Conservation (phyloP, 345 rosid species). For the Conringia planisiliqua region DNA sequence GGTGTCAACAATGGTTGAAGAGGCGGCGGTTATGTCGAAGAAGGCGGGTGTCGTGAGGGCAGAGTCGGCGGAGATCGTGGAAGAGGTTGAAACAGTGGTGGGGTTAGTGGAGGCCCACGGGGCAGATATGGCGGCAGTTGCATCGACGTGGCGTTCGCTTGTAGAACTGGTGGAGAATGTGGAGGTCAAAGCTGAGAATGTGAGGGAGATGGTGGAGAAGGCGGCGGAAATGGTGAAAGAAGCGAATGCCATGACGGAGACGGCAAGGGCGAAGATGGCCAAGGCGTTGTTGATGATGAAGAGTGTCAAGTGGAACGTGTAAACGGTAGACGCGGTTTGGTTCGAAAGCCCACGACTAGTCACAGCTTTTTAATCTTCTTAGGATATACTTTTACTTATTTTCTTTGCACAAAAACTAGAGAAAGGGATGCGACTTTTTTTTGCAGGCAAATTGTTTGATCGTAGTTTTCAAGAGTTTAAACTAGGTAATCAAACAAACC, state of each 20-base stretch:
- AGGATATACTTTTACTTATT: neutral
- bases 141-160: neutral
- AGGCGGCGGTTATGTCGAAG: neutral
- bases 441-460: too few species aligned
- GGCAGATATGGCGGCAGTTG: neutral
- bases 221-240: neutral
- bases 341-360: neutral
- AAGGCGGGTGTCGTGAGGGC: neutral
- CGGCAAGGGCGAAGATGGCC: neutral
- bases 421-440: too few species aligned
- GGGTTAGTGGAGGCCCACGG: neutral
- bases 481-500: too few species aligned
- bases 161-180: neutral
- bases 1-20: neutral
- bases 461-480: too few species aligned
- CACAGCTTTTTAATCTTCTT: neutral
- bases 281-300: neutral
- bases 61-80: neutral
- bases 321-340: neutral
- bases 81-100: neutral
- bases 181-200: neutral
- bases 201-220: neutral
- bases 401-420: too few species aligned
- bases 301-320: slow-evolving; percentile 1
- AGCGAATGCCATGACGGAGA: neutral